Conservation (phyloP, 352 stramenopile species). For the Globisporangium okanoganense region DNA sequence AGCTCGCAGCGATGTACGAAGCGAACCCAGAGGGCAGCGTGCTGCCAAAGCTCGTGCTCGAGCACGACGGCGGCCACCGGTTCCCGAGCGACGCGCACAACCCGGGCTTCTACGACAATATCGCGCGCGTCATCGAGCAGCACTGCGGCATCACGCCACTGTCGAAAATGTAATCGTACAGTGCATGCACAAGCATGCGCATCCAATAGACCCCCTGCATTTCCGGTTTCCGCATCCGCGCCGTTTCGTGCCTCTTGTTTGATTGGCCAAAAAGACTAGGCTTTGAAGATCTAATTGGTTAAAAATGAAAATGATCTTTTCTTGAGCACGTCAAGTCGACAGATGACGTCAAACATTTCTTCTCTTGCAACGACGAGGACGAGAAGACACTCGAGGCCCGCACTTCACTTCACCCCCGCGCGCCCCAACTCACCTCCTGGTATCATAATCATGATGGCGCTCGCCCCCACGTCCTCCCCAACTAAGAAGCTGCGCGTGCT, state of each 20-base stretch:
- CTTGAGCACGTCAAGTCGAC: slow-evolving; percentile 9
- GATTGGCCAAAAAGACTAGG: no score
- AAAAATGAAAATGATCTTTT: not conserved
- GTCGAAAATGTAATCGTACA: not conserved
- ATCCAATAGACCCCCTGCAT: not conserved
- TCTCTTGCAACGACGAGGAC: no score
- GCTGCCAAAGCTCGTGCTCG: slow-evolving; percentile 26
- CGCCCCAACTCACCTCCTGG: not conserved
- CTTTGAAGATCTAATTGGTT: not conserved
- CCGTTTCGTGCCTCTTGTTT: no score
- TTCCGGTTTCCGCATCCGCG: not conserved
- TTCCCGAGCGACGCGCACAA: slow-evolving; percentile 24
- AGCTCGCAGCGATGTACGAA: slow-evolving; percentile 32
- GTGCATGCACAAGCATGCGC: not conserved
- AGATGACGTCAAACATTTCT: slow-evolving; percentile 11
- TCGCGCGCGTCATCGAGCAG: slow-evolving; percentile 14
- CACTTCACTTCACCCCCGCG: not conserved
- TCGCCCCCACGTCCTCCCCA: not conserved
- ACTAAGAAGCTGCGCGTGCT: slow-evolving; percentile 36
- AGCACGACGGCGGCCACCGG: slow-evolving; percentile 36
- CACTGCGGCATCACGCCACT: slow-evolving; percentile 10
- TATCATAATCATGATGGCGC: not conserved
- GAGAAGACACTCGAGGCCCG: not conserved
- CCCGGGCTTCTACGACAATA: slow-evolving; percentile 16
- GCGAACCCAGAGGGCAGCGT: slow-evolving; percentile 15